A percentile compares a stretch with the other conserved stretches of the same genome.
These are phyloP conservation scores for Mrakiaceae sp. DNA, from an alignment of 1,284 basidiomycete genomes.

Conservation along the genomic window DNA sequence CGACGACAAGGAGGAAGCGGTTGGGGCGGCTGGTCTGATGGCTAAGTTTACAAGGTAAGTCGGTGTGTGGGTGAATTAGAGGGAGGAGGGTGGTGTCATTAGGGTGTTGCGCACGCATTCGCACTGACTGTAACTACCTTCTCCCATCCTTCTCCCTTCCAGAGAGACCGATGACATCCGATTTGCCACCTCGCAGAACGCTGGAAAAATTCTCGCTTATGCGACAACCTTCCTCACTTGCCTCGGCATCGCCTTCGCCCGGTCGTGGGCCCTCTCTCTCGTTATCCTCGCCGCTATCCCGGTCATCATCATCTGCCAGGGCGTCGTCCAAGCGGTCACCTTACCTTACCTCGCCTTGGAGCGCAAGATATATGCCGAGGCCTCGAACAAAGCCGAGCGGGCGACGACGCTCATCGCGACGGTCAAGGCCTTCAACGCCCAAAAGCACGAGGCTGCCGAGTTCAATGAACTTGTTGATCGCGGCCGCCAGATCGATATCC, in stretches of 20 bases:
- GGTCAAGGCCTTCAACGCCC: conserved; percentile 91
- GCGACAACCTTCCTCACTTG: conserved; percentile 66
- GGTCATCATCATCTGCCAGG: conserved; percentile 61
- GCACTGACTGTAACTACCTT: not conserved
- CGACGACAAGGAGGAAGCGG: conserved; percentile 38
- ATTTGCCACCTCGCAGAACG: conserved; percentile 62
- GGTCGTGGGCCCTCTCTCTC: conserved; percentile 72
- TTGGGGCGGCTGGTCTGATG: conserved; percentile 88
- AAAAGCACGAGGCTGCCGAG: conserved; percentile 47
- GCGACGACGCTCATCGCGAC: conserved; percentile 70
- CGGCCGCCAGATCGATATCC: conserved; percentile 39
- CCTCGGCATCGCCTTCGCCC: conserved; percentile 66
- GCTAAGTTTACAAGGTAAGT: conserved; percentile 77
- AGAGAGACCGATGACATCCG: conserved; percentile 94
- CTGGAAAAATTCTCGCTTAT: conserved; percentile 69
- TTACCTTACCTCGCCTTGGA: conserved; percentile 58
- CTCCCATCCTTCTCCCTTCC: not conserved
- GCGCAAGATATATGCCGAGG: conserved; percentile 53
- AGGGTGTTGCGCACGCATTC: not conserved
- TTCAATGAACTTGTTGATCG: conserved; percentile 42
- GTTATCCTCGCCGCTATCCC: conserved; percentile 90
- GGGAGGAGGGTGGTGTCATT: not conserved
- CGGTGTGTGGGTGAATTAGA: not conserved
- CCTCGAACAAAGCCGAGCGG: conserved; percentile 68
- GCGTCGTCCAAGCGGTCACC: conserved; percentile 52